Conservation (phyloP, 2,329 filamentous ascomycete species). For the Fusarium pseudocircinatum region DNA sequence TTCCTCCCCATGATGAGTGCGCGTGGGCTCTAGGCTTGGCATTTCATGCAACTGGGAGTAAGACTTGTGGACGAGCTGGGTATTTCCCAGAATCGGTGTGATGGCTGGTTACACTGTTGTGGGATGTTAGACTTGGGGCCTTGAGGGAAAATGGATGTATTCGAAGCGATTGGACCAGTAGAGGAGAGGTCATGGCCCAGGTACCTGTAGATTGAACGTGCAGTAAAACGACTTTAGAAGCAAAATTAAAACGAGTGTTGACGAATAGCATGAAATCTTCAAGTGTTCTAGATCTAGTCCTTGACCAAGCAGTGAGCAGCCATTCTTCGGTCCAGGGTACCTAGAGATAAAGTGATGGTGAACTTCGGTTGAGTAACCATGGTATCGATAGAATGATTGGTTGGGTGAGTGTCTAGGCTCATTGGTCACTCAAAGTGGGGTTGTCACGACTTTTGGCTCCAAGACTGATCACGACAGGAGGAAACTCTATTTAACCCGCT, state of each 20-base stretch:
- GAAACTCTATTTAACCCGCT: background rate
- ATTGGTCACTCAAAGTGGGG: background rate
- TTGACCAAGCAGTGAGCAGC: too few relatives aligned
- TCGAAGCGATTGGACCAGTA: too few relatives aligned
- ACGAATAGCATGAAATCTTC: background rate
- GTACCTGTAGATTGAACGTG: background rate
- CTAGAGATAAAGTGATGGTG: background rate
- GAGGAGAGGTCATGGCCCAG: background rate
- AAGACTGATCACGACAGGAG: background rate
- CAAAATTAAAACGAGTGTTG: background rate
- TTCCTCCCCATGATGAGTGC: conserved; percentile 28
- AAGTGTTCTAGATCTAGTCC: too few relatives aligned
- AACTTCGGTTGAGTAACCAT: background rate
- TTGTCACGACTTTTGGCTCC: background rate
- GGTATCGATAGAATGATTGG: background rate
- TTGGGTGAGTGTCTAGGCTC: background rate
- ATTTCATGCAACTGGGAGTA: background rate
- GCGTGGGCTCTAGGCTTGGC: conserved; percentile 2
- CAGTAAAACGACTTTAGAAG: background rate
- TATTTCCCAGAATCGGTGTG: too few relatives aligned
- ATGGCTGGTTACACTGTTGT: accelerated
- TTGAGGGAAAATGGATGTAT: too few relatives aligned
- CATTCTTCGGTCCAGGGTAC: background rate
- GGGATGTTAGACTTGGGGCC: accelerated
- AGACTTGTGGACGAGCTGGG: background rate